These are phyloP conservation scores for Saturnispora dispora DNA, from an alignment of 805 yeast genomes.

Conservation along the genomic window DNA sequence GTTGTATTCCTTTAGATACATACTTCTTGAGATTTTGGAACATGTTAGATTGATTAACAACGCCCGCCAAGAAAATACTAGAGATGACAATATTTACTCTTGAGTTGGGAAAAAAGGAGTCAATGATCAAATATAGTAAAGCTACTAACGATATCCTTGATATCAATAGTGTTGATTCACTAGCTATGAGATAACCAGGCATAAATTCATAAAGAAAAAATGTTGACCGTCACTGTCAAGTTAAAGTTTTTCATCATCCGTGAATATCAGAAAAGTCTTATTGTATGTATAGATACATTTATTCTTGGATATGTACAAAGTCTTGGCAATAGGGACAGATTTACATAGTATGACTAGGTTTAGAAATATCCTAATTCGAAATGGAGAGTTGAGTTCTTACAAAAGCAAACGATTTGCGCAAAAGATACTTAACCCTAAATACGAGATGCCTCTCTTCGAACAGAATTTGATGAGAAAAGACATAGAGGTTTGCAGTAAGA, in stretches of 20 bases:
- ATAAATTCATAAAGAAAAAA: neutral
- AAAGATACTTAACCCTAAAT: conserved; percentile 41
- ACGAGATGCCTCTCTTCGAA: conserved; percentile 32
- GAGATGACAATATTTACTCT: conserved; percentile 19
- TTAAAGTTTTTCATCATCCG: neutral
- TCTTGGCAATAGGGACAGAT: conserved; percentile 51
- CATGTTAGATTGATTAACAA: conserved; percentile 22
- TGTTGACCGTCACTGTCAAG: neutral
- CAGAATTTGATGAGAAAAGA: conserved; percentile 13
- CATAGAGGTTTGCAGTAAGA: conserved; percentile 22
- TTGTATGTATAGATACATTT: neutral
- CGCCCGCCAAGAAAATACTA: conserved; percentile 24
- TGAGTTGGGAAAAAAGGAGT: conserved; percentile 10
- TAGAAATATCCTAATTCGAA: conserved; percentile 29
- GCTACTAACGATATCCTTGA: conserved; percentile 24
- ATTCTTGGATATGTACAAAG: conserved; percentile 17
- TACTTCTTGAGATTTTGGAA: conserved; percentile 10
- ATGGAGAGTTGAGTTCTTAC: conserved; percentile 25
- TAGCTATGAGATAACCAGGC: neutral
- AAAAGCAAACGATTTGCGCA: conserved; percentile 32
- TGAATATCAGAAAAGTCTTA: neutral
- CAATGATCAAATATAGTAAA: conserved; percentile 17
- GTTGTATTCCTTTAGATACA: conserved; percentile 4
- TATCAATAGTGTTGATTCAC: conserved; percentile 21
- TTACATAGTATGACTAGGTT: conserved; percentile 42